These are phyloP conservation scores for Cenococcum geophilum DNA, from an alignment of 495 filamentous ascomycete species.

Conservation along the genomic window DNA sequence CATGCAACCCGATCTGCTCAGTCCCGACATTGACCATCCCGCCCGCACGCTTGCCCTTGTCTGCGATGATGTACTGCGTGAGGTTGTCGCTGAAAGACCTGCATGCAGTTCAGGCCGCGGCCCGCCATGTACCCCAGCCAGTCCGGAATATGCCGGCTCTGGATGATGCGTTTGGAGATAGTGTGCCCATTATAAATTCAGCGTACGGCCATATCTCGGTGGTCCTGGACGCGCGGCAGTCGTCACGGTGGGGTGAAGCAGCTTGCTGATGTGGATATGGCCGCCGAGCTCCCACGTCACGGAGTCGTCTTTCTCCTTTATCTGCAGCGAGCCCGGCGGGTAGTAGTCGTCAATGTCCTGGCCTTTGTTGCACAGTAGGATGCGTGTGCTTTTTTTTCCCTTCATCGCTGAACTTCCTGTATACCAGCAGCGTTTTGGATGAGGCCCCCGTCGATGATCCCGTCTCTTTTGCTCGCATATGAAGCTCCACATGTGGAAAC, in stretches of 20 bases:
- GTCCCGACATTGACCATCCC: not conserved
- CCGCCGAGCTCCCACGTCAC: not conserved
- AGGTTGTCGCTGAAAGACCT: slow-evolving; percentile 2
- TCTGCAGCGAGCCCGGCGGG: not conserved
- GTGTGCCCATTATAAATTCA: not conserved
- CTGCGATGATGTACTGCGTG: not conserved
- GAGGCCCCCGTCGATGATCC: slow-evolving; percentile 1
- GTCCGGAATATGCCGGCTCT: not conserved
- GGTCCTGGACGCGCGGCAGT: not conserved
- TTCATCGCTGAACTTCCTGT: slow-evolving; percentile 1
- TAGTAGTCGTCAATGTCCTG: slow-evolving; percentile 5
- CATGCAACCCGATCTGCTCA: not conserved
- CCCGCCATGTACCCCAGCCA: not conserved
- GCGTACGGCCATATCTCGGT: not conserved
- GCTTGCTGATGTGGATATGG: not conserved
- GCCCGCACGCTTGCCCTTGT: not conserved
- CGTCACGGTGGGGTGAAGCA: not conserved
- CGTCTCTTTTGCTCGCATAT: slow-evolving; percentile 2
- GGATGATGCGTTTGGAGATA: not conserved
- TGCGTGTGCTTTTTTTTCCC: slow-evolving; percentile 3
- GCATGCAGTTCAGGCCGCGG: not conserved
- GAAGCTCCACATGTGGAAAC: not conserved
- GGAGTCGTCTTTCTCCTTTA: not conserved
- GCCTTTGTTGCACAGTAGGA: not conserved
- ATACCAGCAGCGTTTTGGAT: not conserved